These are phyloP conservation scores for Turnera subulata DNA, from an alignment of 345 rosid species.

Conservation along the genomic window DNA sequence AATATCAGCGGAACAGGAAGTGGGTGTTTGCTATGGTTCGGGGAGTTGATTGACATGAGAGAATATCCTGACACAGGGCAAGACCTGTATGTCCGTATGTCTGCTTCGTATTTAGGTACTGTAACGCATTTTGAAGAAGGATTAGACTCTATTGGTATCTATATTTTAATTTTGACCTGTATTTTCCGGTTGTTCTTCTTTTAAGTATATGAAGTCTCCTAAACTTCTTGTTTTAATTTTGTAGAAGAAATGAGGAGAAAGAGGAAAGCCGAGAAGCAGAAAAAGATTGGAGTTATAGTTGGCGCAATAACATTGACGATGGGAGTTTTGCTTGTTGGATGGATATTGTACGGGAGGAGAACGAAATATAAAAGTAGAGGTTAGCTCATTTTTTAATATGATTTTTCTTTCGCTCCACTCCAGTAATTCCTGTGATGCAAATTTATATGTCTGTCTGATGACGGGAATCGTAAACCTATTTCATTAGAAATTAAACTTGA, in stretches of 20 bases:
- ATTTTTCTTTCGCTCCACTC: too few relatives aligned
- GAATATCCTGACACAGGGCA: neutral
- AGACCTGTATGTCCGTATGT: conserved; percentile 1
- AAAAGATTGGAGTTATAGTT: neutral
- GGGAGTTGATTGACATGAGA: conserved; percentile 11
- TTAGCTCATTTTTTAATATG: too few relatives aligned
- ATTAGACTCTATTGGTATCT: too few relatives aligned
- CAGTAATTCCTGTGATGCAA: too few relatives aligned
- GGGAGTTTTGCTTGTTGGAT: neutral
- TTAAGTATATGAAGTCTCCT: neutral
- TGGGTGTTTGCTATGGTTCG: conserved; percentile 10
- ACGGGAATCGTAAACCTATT: too few relatives aligned
- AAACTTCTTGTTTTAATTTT: neutral
- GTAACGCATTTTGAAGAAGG: neutral
- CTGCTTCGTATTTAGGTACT: neutral
- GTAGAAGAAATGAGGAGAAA: neutral
- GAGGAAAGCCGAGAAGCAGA: too few relatives aligned
- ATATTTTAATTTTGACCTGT: neutral
- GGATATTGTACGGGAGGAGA: neutral
- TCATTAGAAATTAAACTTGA: too few relatives aligned
- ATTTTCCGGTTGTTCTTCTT: neutral
- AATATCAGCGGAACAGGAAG: neutral
- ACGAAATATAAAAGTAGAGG: too few relatives aligned
- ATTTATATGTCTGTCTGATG: too few relatives aligned
- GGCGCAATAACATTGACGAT: neutral